Conservation (phyloP, 495 filamentous ascomycete genomes). For the Neurospora pannonica region DNA sequence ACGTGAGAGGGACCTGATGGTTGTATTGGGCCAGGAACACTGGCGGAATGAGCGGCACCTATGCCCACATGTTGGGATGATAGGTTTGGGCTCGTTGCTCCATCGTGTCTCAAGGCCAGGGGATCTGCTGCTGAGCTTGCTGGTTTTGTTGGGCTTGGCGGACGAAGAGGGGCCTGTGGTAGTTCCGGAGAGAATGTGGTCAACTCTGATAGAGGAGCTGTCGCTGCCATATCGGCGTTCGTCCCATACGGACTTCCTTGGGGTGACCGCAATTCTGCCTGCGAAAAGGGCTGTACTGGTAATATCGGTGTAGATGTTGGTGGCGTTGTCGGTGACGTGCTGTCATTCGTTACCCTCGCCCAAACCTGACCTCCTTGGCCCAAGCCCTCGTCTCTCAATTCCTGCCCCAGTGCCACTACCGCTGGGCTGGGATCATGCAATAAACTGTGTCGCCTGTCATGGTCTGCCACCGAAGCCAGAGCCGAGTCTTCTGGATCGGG, state of each 20-base stretch:
- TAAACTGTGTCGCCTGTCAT: neutral
- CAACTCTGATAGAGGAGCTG: no score
- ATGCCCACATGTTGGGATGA: slow-evolving; percentile 16
- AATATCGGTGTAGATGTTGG: neutral
- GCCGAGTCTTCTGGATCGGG: neutral
- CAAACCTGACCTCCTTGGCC: slow-evolving; percentile 1
- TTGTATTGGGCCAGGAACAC: neutral
- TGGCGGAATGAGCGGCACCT: neutral
- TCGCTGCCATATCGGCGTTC: neutral
- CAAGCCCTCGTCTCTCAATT: neutral
- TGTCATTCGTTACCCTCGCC: neutral
- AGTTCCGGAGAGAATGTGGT: neutral
- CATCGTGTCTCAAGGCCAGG: slow-evolving; percentile 34
- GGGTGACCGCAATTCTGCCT: neutral
- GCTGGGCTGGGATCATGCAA: neutral
- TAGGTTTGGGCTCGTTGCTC: slow-evolving; percentile 23
- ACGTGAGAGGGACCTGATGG: neutral
- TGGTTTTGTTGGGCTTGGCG: slow-evolving; percentile 41
- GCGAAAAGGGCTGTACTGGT: neutral
- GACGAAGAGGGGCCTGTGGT: slow-evolving; percentile 13
- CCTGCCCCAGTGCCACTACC: neutral
- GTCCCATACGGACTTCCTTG: neutral
- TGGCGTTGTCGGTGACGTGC: no score
- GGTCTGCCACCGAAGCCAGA: neutral
- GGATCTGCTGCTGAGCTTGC: slow-evolving; percentile 25